A percentile compares a stretch with the other conserved stretches of the same genome.
phyloP scores from a whole-genome alignment of 495 filamentous ascomycete species.

The Daldinia decipiens region DNA sequence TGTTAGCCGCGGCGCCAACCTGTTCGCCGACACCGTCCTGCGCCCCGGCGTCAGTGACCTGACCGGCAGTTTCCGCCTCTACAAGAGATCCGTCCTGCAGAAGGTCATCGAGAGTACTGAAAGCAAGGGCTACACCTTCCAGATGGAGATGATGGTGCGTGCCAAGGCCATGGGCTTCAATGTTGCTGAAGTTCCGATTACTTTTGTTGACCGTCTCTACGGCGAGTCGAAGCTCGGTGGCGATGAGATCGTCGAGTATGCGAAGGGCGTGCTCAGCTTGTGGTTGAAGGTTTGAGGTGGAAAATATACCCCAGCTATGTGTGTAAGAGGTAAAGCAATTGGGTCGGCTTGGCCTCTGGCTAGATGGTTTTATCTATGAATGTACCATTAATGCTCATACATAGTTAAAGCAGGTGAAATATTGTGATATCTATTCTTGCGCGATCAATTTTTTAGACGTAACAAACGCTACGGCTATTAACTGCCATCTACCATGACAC shows the following conservation, averaged over 20 bases:
- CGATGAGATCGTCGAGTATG: slow-evolving; percentile 97
- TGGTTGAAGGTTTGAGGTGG: slow-evolving; percentile 81
- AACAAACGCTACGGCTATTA: not conserved
- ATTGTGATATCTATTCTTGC: not conserved
- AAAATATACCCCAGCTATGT: not conserved
- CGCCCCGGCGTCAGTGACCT: slow-evolving; percentile 95
- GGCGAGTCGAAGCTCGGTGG: slow-evolving; percentile 95
- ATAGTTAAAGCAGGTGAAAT: slow-evolving; percentile 34
- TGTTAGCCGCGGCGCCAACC: slow-evolving; percentile 88
- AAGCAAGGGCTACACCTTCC: slow-evolving; percentile 96
- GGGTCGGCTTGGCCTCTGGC: slow-evolving; percentile 27
- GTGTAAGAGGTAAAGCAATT: slow-evolving; percentile 12
- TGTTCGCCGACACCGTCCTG: slow-evolving; percentile 94
- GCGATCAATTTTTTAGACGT: not conserved
- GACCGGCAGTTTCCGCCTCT: slow-evolving; percentile 93
- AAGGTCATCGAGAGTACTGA: slow-evolving; percentile 89
- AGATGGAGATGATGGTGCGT: slow-evolving; percentile 91
- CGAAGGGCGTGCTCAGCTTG: slow-evolving; percentile 88
- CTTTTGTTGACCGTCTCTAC: slow-evolving; percentile 94
- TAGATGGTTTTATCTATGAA: slow-evolving; percentile 31
- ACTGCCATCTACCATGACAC: not conserved
- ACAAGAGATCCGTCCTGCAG: slow-evolving; percentile 89
- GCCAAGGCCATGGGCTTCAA: slow-evolving; percentile 92
- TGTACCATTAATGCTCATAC: slow-evolving; percentile 17
- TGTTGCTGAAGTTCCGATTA: slow-evolving; percentile 93